Evolutionary conservation across 345 rosid species (phyloP).

Genomic region (Geranium rotundifolium): DNA sequence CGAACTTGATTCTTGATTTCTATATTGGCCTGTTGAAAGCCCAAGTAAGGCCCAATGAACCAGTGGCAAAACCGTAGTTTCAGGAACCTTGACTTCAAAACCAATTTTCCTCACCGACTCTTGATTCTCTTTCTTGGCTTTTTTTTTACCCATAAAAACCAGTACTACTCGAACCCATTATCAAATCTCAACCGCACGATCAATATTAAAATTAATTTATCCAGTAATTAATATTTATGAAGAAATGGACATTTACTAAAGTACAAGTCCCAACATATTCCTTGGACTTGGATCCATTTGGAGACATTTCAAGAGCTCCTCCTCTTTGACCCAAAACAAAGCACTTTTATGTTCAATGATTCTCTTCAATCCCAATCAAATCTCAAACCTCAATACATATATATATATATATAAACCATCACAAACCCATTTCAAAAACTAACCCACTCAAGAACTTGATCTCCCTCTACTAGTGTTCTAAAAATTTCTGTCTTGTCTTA

Average conservation of each 20-base stretch:
- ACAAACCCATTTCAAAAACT: neutral
- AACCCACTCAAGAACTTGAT: neutral
- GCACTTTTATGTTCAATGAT: neutral
- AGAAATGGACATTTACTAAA: slow-evolving; percentile 11
- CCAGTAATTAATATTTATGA: neutral
- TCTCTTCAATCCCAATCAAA: too few relatives aligned
- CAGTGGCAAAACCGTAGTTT: too few relatives aligned
- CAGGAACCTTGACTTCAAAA: too few relatives aligned
- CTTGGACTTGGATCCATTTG: slow-evolving; percentile 9
- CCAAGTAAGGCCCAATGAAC: too few relatives aligned
- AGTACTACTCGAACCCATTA: neutral
- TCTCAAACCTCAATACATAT: too few relatives aligned
- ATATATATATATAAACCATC: neutral
- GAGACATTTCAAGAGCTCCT: slow-evolving; percentile 4
- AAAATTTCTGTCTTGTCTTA: too few relatives aligned
- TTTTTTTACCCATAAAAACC: neutral
- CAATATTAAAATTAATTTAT: too few relatives aligned
- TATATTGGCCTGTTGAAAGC: too few relatives aligned
- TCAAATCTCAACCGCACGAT: neutral
- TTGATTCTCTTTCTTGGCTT: neutral
- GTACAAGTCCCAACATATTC: slow-evolving; percentile 24
- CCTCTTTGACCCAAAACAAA: slow-evolving; percentile 16
- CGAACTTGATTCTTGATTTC: too few relatives aligned
- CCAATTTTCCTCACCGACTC: neutral
- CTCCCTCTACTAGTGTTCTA: neutral